Base-by-base conservation (phyloP, 208 protist species). In the Strigomonas galati region DNA sequence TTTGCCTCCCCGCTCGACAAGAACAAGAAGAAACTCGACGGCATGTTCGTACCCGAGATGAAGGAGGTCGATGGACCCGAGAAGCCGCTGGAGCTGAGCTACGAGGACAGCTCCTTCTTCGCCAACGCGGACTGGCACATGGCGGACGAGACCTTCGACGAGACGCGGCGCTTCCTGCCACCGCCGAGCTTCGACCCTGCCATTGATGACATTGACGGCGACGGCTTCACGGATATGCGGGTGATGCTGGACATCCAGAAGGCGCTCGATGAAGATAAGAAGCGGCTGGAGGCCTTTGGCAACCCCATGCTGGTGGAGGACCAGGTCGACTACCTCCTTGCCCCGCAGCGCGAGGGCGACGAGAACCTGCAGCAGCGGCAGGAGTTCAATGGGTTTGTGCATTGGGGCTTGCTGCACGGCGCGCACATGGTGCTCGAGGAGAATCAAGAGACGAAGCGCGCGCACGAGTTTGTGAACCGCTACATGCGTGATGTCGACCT, bases 401-500 rank as follows among this genome's bases (percentile, higher is more conserved):
- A 95, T 73, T 95, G 86, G 86, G 89, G 89, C 43, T 78, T 95
- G 21, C 78, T 95, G 40, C 85, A 95, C 69, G 84, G 82, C n/a
- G 76, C 89, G 12, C 84, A 95, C 67, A 90, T 93, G 85, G 76
- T 93, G 21, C 54, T 95, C 17, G 85, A 92, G 69, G 84, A 95
- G 57, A 91, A 95, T 52, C 84, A 91, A 24, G 85, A 95, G 3
- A 78, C 79, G n/a, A 93, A 92, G 75, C 78, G 78, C 60, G 84
- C 89, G 5, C 89, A 93, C 63, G 85, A 92, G 71, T 95, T 92
- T 72, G 86, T 93, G 27, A 95, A 95, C 72, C 89, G 86, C 53
- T 95, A 95, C 77, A 84, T 95, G 82, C 85, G 89, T 17, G 89
- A 95, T 56, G 79, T 95, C 53, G 89, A 95, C 67, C 73, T 95